phyloP scores from a whole-genome alignment of 2,329 filamentous ascomycete genomes.

The Sarocladium strictum region DNA sequence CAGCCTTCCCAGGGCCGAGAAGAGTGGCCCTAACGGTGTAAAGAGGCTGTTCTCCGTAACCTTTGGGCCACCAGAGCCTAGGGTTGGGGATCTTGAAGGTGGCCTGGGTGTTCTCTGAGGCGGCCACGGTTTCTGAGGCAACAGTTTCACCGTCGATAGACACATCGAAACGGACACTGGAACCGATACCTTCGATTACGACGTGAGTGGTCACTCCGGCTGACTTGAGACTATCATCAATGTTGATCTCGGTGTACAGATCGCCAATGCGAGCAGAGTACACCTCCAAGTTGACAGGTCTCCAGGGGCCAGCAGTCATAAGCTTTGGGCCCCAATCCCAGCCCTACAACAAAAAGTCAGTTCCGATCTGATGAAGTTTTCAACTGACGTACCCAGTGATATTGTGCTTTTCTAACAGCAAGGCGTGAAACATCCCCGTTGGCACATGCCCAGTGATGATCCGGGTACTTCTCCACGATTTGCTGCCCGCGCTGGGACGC shows the following conservation, averaged over 20 bases:
- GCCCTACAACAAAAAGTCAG: conserved; percentile 36
- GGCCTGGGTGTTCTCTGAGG: conserved; percentile 28
- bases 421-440: conserved; percentile 58
- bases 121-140: conserved; percentile 46
- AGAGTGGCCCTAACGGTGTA: conserved; percentile 60
- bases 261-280: conserved; percentile 53
- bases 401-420: conserved; percentile 59
- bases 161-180: conserved; percentile 47
- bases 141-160: conserved; percentile 41
- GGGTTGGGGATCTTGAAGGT: conserved; percentile 42
- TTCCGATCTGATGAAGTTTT: neutral
- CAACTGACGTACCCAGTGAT: conserved; percentile 55
- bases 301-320: conserved; percentile 58
- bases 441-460: conserved; percentile 61
- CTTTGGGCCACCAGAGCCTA: conserved; percentile 63
- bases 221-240: conserved; percentile 37
- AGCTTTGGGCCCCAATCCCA: conserved; percentile 64
- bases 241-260: conserved; percentile 36
- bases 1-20: conserved; percentile 31
- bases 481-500: conserved; percentile 58
- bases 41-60: conserved; percentile 63
- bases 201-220: conserved; percentile 43
- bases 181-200: conserved; percentile 36
- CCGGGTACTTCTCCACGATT: conserved; percentile 51
- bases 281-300: conserved; percentile 55